Base-by-base conservation (phyloP, 345 rosid genomes). In the Excoecaria agallocha region DNA sequence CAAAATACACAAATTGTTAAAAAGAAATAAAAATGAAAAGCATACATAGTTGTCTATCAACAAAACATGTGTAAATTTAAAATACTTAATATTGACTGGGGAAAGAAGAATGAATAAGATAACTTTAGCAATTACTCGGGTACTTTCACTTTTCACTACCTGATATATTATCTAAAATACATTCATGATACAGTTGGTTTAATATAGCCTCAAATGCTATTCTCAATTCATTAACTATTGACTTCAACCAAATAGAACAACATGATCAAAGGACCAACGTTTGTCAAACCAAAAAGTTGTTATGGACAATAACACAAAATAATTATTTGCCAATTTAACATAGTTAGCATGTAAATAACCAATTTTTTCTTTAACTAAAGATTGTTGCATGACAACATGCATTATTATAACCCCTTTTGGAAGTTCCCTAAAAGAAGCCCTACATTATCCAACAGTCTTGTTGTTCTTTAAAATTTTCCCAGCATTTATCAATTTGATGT, bases 311-410 rank as follows among this genome's bases (percentile, higher is more conserved):
- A 20, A 46, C 58, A 60, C 45, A 9, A 0, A 35, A 72, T 50
- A 19, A 8, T 13, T 22, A 43, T 59, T 12, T 55, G n/a, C 7
- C 41, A 72, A 59, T 59, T 30, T 30, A 30, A 30, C 30, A 10
- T 10, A 13, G 38, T 15, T 2, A 46, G 48, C 24, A 35, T 12
- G 25, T 67, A 65, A 35, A 52, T 22, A 84, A 91, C 93, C 97
- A 82, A 97, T 77, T 84, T 91, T 95, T 25, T 90, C 78, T 82
- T 92, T 92, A 1, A 88, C 77, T 66, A 86, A 66, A 73, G 97
- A 82, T 60, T 88, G 94, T 83, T 92, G 98, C 80, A 91, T 96
- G 7, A 92, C 97, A 70, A 95, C 98, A 73, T 95, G 99, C 99
- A 95, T 95, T 72, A 91, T 92, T 65, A 92, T 91, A 69, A 86